Evolutionary conservation across 1,284 basidiomycete genomes (phyloP), one percentile per base, ranked within the genome.

Genomic region (Fomitopsis palustris): DNA sequence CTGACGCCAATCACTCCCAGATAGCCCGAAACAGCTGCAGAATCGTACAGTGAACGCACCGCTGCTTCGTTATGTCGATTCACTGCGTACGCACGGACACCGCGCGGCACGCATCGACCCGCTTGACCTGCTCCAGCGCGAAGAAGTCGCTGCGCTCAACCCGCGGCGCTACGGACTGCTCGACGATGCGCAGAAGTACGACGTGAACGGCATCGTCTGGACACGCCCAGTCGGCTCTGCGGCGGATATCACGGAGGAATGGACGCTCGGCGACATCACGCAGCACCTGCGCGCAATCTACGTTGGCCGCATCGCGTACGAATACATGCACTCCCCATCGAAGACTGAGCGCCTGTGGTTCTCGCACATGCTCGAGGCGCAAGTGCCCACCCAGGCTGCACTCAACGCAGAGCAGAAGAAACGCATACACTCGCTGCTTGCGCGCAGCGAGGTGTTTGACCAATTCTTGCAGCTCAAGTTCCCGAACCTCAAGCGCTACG

Each of bases 271-370:
- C 31, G 81, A 90, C 51, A 92, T 96, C 61, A 81, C 81, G 7
- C 71, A 78, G 33, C 88, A 92, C 72, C 77, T 96, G 17, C 83
- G 87, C 58, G 72, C 78, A 0, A 81, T 90, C 1, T 95, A 96
- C 68, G 89, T 92, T 33, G 90, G 87, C 4, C 83, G 84, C 27
- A 90, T 96, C 65, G 93, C 90, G 1, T 93, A 94, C 69, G 93
- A 96, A 81, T 95, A 90, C 67, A 93, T 92, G 90, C 90, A 93
- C 71, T 88, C 90, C 8, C 88, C 88, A 0, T 86, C 82, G 54
- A 92, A 92, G 75, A 86, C 84, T 0, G 91, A 93, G 73, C 80
- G 90, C 0, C 77, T 90, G 7, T 95, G 92, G 92, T 94, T 95
- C 74, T 88, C 91, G 1, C 88, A 91, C 67, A 77, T 92, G 17